These are phyloP conservation scores for Limtongozyma cylindracea DNA, from an alignment of 805 yeast genomes.

Conservation along the genomic window DNA sequence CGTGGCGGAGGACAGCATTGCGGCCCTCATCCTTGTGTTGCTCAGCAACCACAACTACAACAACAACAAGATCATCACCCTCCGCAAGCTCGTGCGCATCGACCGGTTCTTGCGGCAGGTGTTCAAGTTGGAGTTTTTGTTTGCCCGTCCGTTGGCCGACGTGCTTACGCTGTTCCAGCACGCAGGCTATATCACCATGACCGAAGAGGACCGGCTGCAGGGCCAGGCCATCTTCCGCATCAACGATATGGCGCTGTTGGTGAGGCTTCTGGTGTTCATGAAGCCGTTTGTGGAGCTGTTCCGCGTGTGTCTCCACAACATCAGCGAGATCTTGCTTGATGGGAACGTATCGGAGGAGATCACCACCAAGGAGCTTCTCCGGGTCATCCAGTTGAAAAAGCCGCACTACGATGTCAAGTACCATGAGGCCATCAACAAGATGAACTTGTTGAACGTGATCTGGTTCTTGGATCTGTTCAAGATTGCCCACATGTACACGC, in stretches of 20 bases:
- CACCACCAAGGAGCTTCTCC: constrained; percentile 3
- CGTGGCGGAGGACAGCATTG: constrained; percentile 23
- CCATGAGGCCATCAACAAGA: constrained; percentile 10
- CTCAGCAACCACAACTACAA: constrained; percentile 2
- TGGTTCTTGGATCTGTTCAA: no score
- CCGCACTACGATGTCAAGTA: constrained; percentile 2
- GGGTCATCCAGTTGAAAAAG: constrained; percentile 3
- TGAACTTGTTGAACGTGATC: constrained; percentile 13
- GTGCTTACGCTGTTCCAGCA: constrained; percentile 8
- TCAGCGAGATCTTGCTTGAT: constrained; percentile 3
- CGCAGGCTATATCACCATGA: constrained; percentile 6
- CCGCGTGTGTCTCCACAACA: constrained; percentile 6
- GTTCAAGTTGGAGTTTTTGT: constrained; percentile 15
- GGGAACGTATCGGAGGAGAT: constrained; percentile 4
- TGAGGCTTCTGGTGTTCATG: constrained; percentile 7
- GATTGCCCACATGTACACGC: no score
- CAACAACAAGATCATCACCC: constrained; percentile 8
- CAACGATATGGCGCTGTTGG: constrained; percentile 5
- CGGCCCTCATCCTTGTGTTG: constrained; percentile 16
- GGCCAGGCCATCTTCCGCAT: constrained; percentile 4
- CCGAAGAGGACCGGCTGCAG: constrained; percentile 2
- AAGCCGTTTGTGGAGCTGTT: constrained; percentile 11
- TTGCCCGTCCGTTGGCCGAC: no score
- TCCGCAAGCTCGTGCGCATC: no score
- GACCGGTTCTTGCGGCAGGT: constrained; percentile 11